These are phyloP conservation scores for Aquilaria sinensis DNA, from an alignment of 345 rosid genomes.

Conservation along the genomic window DNA sequence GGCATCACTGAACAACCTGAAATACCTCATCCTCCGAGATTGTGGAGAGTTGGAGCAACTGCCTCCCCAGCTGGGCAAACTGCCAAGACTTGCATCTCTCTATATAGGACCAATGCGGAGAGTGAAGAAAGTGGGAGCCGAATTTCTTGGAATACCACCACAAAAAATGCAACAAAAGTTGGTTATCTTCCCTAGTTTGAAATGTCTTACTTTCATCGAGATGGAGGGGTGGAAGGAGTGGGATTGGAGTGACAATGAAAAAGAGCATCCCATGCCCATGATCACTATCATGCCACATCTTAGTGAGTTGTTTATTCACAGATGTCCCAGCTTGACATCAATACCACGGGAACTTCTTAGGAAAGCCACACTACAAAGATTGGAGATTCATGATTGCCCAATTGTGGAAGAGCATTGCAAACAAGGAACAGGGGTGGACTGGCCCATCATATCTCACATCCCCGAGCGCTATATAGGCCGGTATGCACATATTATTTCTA, in stretches of 20 bases:
- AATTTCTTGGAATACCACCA: conserved; percentile 6
- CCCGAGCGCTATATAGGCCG: not conserved
- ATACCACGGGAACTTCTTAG: conserved; percentile 6
- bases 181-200: conserved; percentile 8
- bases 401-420: conserved; percentile 6
- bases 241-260: not conserved
- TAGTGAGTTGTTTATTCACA: not conserved
- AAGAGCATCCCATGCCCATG: not conserved
- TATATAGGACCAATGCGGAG: not conserved
- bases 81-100: conserved; percentile 16
- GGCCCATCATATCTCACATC: conserved; percentile 12
- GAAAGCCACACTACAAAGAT: not conserved
- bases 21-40: not conserved
- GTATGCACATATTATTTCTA: too few relatives aligned
- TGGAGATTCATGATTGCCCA: conserved; percentile 3
- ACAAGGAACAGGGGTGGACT: not conserved
- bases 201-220: not conserved
- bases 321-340: conserved; percentile 5
- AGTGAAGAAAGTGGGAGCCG: conserved; percentile 2
- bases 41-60: conserved; percentile 4
- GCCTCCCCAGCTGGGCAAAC: conserved; percentile 10
- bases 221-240: conserved; percentile 9
- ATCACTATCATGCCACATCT: conserved; percentile 6
- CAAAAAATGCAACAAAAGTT: not conserved
- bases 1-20: conserved; percentile 7